Percentiles rank a stretch among this genome's conserved stretches.
Evolutionary conservation across 2,329 filamentous ascomycete species (phyloP).

Genomic region (Arachnopeziza araneosa): DNA sequence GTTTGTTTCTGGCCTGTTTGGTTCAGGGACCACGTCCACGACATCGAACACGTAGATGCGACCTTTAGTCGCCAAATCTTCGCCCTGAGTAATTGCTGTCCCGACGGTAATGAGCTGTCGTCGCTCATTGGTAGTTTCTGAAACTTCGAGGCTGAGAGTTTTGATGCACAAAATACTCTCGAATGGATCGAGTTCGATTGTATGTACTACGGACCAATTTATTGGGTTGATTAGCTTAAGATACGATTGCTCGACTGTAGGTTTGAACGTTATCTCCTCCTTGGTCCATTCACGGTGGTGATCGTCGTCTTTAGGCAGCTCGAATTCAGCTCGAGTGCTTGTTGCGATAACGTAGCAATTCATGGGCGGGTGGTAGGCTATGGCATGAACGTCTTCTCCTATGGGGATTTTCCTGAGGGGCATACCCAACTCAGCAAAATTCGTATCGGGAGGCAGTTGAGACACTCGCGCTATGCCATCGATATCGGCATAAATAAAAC

Average conservation of each 20-base stretch:
- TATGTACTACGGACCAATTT: constrained; percentile 75
- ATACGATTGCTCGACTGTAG: constrained; percentile 63
- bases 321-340: constrained; percentile 63
- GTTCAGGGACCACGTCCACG: constrained; percentile 85
- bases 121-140: constrained; percentile 83
- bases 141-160: constrained; percentile 80
- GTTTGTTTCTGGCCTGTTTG: constrained; percentile 77
- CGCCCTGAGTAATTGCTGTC: constrained; percentile 79
- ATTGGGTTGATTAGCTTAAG: constrained; percentile 74
- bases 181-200: constrained; percentile 62
- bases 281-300: constrained; percentile 72
- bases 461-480: constrained; percentile 69
- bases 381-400: constrained; percentile 61
- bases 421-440: constrained; percentile 71
- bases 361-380: constrained; percentile 72
- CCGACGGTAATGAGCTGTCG: constrained; percentile 79
- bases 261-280: constrained; percentile 59
- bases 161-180: constrained; percentile 80
- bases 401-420: constrained; percentile 67
- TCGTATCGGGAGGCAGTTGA: constrained; percentile 61
- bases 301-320: constrained; percentile 80
- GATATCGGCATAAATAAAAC: constrained; percentile 76
- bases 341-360: constrained; percentile 74
- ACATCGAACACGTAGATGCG: constrained; percentile 88
- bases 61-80: constrained; percentile 82